Percentiles rank a stretch among this genome's conserved stretches.
Evolutionary conservation across 805 yeast genomes (phyloP).

Genomic region (Pichia eremophila): DNA sequence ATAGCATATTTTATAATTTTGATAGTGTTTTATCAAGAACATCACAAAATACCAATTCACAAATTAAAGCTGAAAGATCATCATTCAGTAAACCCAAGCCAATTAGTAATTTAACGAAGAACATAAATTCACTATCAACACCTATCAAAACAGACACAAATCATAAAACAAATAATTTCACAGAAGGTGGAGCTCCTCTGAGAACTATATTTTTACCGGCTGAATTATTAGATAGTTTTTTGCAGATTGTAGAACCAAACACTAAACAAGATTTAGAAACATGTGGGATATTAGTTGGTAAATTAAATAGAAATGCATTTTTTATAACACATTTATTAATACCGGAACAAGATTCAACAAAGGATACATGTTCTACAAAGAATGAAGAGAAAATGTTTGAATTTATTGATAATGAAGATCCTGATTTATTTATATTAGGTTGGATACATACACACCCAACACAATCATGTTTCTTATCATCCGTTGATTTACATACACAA

Average conservation of each 20-base stretch:
- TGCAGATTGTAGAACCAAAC: slow-evolving; percentile 38
- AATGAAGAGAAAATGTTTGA: slow-evolving; percentile 52
- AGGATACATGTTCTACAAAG: slow-evolving; percentile 52
- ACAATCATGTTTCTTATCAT: slow-evolving; percentile 59
- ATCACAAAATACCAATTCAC: slow-evolving; percentile 4
- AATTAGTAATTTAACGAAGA: background rate
- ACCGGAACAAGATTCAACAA: slow-evolving; percentile 55
- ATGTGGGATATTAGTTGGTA: slow-evolving; percentile 60
- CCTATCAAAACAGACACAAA: slow-evolving; percentile 9
- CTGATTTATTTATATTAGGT: slow-evolving; percentile 47
- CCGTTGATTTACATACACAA: slow-evolving; percentile 61
- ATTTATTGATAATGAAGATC: slow-evolving; percentile 42
- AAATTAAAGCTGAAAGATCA: background rate
- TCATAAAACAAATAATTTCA: slow-evolving; percentile 33
- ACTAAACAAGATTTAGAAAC: slow-evolving; percentile 48
- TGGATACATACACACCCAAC: slow-evolving; percentile 75
- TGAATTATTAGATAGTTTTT: slow-evolving; percentile 33
- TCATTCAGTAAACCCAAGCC: background rate
- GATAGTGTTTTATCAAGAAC: background rate
- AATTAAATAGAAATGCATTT: slow-evolving; percentile 50
- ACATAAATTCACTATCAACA: background rate
- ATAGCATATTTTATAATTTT: background rate
- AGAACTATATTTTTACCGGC: slow-evolving; percentile 44
- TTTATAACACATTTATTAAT: slow-evolving; percentile 52
- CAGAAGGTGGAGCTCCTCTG: slow-evolving; percentile 50